These are phyloP conservation scores for Candida namnaoensis DNA, from an alignment of 805 yeast genomes.

Conservation along the genomic window DNA sequence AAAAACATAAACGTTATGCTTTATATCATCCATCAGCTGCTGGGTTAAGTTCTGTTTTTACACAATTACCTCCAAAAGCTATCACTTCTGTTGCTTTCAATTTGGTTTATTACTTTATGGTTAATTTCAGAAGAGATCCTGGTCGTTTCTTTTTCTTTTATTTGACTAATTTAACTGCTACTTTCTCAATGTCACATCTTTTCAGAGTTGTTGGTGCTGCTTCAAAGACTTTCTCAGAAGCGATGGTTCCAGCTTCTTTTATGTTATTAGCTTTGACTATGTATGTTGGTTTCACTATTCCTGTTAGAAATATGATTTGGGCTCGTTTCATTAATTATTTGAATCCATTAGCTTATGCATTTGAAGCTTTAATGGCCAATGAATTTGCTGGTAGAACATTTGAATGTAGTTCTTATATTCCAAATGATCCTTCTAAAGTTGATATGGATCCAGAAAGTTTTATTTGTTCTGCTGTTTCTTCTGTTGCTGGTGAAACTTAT, in stretches of 20 bases:
- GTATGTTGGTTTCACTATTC: slow-evolving; percentile 35
- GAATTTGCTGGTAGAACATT: slow-evolving; percentile 30
- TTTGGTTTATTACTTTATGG: slow-evolving; percentile 43
- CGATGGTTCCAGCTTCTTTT: slow-evolving; percentile 37
- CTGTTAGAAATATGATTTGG: slow-evolving; percentile 34
- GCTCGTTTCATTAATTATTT: slow-evolving; percentile 36
- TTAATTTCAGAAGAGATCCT: slow-evolving; percentile 39
- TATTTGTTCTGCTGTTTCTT: slow-evolving; percentile 43
- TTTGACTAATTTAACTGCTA: slow-evolving; percentile 31
- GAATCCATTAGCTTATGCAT: slow-evolving; percentile 32
- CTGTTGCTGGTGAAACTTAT: slow-evolving; percentile 33
- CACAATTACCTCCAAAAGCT: slow-evolving; percentile 47
- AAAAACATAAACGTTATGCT: slow-evolving; percentile 50
- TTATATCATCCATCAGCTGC: slow-evolving; percentile 57
- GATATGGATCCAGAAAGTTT: slow-evolving; percentile 14
- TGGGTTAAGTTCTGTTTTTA: slow-evolving; percentile 51
- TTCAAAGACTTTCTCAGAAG: slow-evolving; percentile 26
- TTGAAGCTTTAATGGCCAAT: slow-evolving; percentile 35
- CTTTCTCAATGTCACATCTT: slow-evolving; percentile 49
- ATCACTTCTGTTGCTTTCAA: slow-evolving; percentile 35
- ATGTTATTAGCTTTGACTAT: slow-evolving; percentile 28
- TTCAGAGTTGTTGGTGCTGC: slow-evolving; percentile 33
- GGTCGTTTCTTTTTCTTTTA: slow-evolving; percentile 49
- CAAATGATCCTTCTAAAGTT: slow-evolving; percentile 33
- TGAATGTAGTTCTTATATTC: slow-evolving; percentile 28